phyloP scores from a whole-genome alignment of 345 rosid genomes.

The Euphorbia tirucalli region DNA sequence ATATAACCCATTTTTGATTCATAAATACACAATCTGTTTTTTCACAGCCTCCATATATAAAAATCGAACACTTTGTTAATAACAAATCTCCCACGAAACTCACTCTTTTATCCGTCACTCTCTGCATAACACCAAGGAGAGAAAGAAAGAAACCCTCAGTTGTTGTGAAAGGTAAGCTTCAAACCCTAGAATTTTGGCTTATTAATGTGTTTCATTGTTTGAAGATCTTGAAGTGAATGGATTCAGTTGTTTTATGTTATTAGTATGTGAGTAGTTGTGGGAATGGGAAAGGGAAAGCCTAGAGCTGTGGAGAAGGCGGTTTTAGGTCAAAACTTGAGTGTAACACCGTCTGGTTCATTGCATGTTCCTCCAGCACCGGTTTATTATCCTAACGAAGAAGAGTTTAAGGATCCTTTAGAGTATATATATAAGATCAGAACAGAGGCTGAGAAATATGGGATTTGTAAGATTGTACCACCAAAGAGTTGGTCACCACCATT shows the following conservation, averaged over 20 bases:
- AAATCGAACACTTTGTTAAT: background rate
- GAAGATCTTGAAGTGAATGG: background rate
- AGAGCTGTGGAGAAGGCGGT: slow-evolving; percentile 77
- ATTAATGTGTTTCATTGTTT: background rate
- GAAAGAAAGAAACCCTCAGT: background rate
- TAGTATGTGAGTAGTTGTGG: slow-evolving; percentile 7
- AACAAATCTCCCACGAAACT: slow-evolving; percentile 9
- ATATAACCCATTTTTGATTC: background rate
- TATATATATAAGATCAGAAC: slow-evolving; percentile 73
- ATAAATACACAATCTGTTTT: background rate
- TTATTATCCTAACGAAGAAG: slow-evolving; percentile 77
- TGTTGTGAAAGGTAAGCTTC: slow-evolving; percentile 1
- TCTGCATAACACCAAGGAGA: background rate
- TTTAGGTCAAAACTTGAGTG: slow-evolving; percentile 50
- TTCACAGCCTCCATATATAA: background rate
- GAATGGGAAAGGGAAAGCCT: slow-evolving; percentile 89
- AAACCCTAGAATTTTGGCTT: slow-evolving; percentile 12
- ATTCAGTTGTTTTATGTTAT: background rate
- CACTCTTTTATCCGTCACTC: background rate
- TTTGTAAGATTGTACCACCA: slow-evolving; percentile 93
- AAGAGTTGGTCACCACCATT: slow-evolving; percentile 74
- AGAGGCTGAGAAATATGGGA: slow-evolving; percentile 89
- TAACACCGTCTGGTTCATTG: slow-evolving; percentile 30
- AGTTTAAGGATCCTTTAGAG: slow-evolving; percentile 79
- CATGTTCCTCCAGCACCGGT: slow-evolving; percentile 67